These are phyloP conservation scores for Malassezia sympodialis DNA, from an alignment of 1,284 basidiomycete species.

Conservation along the genomic window DNA sequence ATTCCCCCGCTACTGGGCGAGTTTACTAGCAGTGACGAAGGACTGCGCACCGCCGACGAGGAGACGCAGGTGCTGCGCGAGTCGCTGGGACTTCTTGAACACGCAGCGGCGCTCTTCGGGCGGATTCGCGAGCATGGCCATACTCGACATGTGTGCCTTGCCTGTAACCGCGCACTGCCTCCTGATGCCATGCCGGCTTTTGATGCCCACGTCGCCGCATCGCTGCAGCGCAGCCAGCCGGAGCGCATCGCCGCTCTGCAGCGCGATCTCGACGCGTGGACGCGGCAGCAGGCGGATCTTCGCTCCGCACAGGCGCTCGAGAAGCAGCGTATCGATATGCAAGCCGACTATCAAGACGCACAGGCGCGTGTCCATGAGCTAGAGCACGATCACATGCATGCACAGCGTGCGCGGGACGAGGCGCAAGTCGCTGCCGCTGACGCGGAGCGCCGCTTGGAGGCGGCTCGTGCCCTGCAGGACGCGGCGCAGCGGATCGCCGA, in stretches of 20 bases:
- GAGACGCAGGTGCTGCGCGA: slow-evolving; percentile 8
- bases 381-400: neutral
- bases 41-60: slow-evolving; percentile 3
- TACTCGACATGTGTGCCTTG: slow-evolving; percentile 11
- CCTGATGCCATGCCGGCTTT: neutral
- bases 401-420: neutral
- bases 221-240: slow-evolving; percentile 12
- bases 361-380: neutral
- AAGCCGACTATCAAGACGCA: neutral
- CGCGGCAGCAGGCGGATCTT: slow-evolving; percentile 1
- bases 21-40: neutral
- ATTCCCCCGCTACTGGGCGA: neutral
- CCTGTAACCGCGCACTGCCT: slow-evolving; percentile 8
- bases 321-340: neutral
- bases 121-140: slow-evolving; percentile 10
- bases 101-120: slow-evolving; percentile 9
- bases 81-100: slow-evolving; percentile 51
- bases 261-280: slow-evolving; percentile 8
- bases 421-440: neutral
- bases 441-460: neutral
- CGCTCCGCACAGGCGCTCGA: neutral
- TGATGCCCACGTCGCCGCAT: slow-evolving; percentile 8
- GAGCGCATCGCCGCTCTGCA: slow-evolving; percentile 3
- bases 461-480: neutral
- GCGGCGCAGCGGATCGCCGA: neutral